These are phyloP conservation scores for Colletotrichum shisoi DNA, from an alignment of 2,329 filamentous ascomycete species.

Conservation along the genomic window DNA sequence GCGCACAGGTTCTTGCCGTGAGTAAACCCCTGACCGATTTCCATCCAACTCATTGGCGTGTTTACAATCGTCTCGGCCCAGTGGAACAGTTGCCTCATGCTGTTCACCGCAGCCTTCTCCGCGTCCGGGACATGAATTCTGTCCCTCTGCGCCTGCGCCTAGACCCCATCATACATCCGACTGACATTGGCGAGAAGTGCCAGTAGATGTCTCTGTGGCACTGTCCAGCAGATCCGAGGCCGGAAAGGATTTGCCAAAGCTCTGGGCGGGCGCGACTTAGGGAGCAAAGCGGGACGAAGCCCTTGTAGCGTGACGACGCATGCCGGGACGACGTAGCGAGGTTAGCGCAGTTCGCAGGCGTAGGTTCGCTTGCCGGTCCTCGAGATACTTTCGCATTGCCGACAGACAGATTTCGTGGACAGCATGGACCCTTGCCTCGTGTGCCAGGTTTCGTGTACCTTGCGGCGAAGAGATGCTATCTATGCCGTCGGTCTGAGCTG, in stretches of 20 bases:
- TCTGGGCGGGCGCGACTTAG: not conserved
- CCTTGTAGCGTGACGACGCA: not conserved
- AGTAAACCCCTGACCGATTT: not conserved
- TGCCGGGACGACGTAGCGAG: not conserved
- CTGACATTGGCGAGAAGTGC: slow-evolving; percentile 46
- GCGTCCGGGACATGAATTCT: slow-evolving; percentile 44
- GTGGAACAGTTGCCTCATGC: slow-evolving; percentile 45
- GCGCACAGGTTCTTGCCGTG: slow-evolving; percentile 41
- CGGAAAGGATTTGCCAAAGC: slow-evolving; percentile 2
- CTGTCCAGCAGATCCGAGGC: not conserved
- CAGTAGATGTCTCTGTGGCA: slow-evolving; percentile 34
- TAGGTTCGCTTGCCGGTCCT: slow-evolving; percentile 39
- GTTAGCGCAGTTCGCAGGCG: slow-evolving; percentile 35
- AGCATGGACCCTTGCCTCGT: slow-evolving; percentile 10
- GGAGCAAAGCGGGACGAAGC: slow-evolving; percentile 1
- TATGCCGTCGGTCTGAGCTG: not conserved
- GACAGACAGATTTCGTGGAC: slow-evolving; percentile 43
- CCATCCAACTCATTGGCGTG: not conserved
- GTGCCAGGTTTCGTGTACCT: not conserved
- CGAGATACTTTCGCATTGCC: slow-evolving; percentile 42
- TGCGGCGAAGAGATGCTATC: not conserved
- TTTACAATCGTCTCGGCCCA: slow-evolving; percentile 46
- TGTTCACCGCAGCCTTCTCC: slow-evolving; percentile 44
- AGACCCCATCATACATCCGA: slow-evolving; percentile 46
- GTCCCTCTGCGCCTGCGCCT: slow-evolving; percentile 46